Evolutionary conservation across 495 filamentous ascomycete genomes (phyloP).

Genomic region (Penicillium malachiteum): DNA sequence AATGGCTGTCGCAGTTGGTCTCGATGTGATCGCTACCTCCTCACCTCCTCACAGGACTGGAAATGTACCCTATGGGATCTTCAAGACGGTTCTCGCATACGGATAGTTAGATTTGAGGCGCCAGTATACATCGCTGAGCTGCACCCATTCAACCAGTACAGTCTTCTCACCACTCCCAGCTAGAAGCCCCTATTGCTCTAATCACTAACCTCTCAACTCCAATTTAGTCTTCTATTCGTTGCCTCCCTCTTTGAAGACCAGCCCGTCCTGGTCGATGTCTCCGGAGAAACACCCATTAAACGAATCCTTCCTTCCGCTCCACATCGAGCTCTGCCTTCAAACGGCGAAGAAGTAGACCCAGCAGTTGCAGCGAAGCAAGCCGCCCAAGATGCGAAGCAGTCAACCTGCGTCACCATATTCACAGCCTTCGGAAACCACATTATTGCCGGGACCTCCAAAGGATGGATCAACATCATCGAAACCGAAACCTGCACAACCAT

Average conservation of each 20-base stretch:
- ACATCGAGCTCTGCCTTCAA: constrained; percentile 56
- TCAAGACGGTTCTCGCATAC: constrained; percentile 64
- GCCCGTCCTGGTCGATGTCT: constrained; percentile 82
- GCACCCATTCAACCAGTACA: constrained; percentile 87
- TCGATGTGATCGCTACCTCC: constrained; percentile 83
- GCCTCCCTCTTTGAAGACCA: constrained; percentile 91
- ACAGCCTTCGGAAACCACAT: constrained; percentile 81
- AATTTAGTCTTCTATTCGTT: constrained; percentile 68
- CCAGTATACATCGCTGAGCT: constrained; percentile 94
- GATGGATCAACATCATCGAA: constrained; percentile 92
- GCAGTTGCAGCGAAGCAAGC: constrained; percentile 76
- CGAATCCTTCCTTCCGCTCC: constrained; percentile 78
- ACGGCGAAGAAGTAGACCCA: constrained; percentile 61
- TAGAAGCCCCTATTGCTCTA: background rate
- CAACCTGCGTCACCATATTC: constrained; percentile 88
- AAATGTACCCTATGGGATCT: constrained; percentile 95
- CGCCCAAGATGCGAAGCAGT: constrained; percentile 87
- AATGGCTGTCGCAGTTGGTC: constrained; percentile 70
- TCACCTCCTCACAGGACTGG: constrained; percentile 93
- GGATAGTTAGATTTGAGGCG: constrained; percentile 80
- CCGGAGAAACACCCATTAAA: constrained; percentile 62
- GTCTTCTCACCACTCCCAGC: background rate
- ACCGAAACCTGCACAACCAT: constrained; percentile 73
- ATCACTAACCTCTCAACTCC: constrained; percentile 7
- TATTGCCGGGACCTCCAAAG: constrained; percentile 87